Conservation (phyloP, 73 alveolate species). For the Halteria grandinella region DNA sequence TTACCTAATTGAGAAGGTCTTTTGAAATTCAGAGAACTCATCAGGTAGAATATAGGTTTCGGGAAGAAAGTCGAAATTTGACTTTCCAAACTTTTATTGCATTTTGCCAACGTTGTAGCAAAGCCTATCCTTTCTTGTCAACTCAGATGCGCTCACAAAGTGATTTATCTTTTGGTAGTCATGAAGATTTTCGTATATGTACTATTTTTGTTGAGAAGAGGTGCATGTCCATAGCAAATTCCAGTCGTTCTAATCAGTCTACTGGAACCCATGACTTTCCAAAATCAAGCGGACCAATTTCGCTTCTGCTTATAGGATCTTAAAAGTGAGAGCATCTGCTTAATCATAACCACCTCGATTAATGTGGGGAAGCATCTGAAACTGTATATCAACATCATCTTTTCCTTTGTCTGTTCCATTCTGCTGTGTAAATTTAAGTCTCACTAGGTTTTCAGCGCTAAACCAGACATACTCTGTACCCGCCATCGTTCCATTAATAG, state of each 20-base stretch:
- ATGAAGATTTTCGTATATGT: slow-evolving; percentile 70
- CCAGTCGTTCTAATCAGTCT: slow-evolving; percentile 67
- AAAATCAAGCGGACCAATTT: slow-evolving; percentile 25
- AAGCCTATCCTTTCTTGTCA: slow-evolving; percentile 84
- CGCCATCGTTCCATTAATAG: too few species aligned
- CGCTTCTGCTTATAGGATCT: slow-evolving; percentile 25
- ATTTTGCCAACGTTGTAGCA: slow-evolving; percentile 66
- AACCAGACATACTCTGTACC: too few species aligned
- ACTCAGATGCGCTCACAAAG: slow-evolving; percentile 80
- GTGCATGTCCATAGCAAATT: slow-evolving; percentile 68
- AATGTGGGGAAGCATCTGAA: too few species aligned
- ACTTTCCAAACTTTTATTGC: slow-evolving; percentile 71
- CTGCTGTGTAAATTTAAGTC: too few species aligned
- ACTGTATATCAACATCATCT: too few species aligned
- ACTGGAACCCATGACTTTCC: slow-evolving; percentile 47
- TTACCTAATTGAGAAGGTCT: slow-evolving; percentile 54
- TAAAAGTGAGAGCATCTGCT: too few species aligned
- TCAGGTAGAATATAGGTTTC: slow-evolving; percentile 87
- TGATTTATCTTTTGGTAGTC: slow-evolving; percentile 84
- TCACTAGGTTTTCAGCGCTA: too few species aligned
- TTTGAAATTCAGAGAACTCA: slow-evolving; percentile 81
- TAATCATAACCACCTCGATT: too few species aligned
- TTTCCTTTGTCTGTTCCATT: too few species aligned
- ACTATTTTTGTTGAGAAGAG: slow-evolving; percentile 29
- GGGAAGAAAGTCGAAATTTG: slow-evolving; percentile 77